Evolutionary conservation across 2,329 filamentous ascomycete species (phyloP), one percentile per base, ranked within the genome.

Genomic region (Fusarium siculi): DNA sequence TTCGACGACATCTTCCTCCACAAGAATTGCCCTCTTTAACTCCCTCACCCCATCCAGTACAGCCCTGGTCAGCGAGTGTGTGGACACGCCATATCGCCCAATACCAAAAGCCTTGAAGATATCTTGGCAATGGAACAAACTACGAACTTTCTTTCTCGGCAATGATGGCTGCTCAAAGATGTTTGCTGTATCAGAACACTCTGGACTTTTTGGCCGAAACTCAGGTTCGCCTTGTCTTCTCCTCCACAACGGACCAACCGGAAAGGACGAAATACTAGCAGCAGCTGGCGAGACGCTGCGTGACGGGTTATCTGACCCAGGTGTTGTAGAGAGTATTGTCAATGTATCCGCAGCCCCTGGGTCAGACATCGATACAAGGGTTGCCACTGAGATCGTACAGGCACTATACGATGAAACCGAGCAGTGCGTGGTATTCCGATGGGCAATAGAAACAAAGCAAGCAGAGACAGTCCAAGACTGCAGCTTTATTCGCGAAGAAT

Each of bases 41-140:
- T 64, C 66, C 43, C 70, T 71, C 28, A 73, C 68, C 11, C 70
- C 70, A 30, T 63, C 70, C 40, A 71, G 70, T 30, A 73, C 71
- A 52, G 67, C 70, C 42, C 44, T 73, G n/a, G 70, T 73, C 25
- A 73, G 70, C 61, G 70, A 73, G 43, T 73, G 70, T 18, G 53
- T 55, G 23, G 46, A 52, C n/a, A 59, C 47, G 21, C 70, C 70
- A 30, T 74, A 73, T 32, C 70, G 70, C 25, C 61, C 49, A 39
- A 30, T 73, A 23, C 70, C 70, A 16, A 68, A 46, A 28, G 30
- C 39, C 21, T 43, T 73, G n/a, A 73, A 73, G 53, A 73, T 73
- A 54, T 73, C 66, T 28, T 73, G 70, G 70, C 70, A 73, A 50
- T 73, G 70, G 70, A 73, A 73, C 44, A 73, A 73, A 40, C 37